phyloP scores from a whole-genome alignment of 495 filamentous ascomycete species.

The Podospora bellae-mahoneyi region DNA sequence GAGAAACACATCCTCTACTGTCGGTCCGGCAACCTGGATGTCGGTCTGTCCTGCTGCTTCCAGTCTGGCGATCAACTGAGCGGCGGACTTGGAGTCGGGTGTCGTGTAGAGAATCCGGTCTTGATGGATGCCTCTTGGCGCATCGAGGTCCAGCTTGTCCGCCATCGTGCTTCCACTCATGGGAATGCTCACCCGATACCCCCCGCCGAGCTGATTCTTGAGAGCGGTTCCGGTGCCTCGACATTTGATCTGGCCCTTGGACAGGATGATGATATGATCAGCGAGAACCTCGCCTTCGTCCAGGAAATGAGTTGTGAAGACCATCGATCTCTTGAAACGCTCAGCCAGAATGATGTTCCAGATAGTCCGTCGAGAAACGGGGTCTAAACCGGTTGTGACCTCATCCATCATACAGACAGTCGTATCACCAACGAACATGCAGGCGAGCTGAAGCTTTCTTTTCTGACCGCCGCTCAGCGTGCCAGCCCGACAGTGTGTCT shows the following conservation, averaged over 20 bases:
- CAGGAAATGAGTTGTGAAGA: constrained; percentile 81
- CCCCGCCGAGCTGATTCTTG: constrained; percentile 62
- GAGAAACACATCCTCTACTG: constrained; percentile 80
- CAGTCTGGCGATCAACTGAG: constrained; percentile 57
- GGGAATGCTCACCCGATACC: constrained; percentile 70
- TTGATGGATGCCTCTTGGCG: constrained; percentile 49
- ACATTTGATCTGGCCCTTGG: constrained; percentile 64
- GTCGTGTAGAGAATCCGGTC: constrained; percentile 68
- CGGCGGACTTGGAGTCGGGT: constrained; percentile 56
- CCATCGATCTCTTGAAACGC: constrained; percentile 65
- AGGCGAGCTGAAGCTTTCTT: constrained; percentile 77
- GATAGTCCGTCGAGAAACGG: constrained; percentile 70
- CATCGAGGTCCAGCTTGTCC: constrained; percentile 43
- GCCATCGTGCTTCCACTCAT: constrained; percentile 33
- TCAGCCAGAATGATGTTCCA: constrained; percentile 82
- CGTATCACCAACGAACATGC: constrained; percentile 82
- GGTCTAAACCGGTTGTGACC: constrained; percentile 75
- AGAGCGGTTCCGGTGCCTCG: constrained; percentile 67
- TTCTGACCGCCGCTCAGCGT: constrained; percentile 81
- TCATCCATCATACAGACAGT: constrained; percentile 81
- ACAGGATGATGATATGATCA: constrained; percentile 71
- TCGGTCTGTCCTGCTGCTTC: constrained; percentile 57
- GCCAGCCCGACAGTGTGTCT: constrained; percentile 56
- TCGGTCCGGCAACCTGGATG: constrained; percentile 72
- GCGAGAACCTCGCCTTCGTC: constrained; percentile 72